phyloP scores from a whole-genome alignment of 1,284 basidiomycete genomes.

The Jaminaea rosea region DNA sequence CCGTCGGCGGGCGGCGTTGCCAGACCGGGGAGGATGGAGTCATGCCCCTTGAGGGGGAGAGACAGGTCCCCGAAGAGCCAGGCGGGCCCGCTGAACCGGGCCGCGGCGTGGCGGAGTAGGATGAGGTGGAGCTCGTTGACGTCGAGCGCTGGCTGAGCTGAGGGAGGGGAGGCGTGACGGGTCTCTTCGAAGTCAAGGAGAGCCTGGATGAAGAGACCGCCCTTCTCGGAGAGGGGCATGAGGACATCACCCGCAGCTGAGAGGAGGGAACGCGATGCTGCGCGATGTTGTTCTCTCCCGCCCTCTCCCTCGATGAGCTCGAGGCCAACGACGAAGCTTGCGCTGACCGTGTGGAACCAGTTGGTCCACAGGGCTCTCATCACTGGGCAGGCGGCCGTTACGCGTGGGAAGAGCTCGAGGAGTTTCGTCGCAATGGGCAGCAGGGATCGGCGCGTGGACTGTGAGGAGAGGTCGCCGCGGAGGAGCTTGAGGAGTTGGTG shows the following conservation, averaged over 20 bases:
- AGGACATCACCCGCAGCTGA: neutral
- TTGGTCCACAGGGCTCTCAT: neutral
- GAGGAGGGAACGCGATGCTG: neutral
- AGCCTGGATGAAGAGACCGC: neutral
- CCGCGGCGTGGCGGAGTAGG: neutral
- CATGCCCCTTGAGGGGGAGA: neutral
- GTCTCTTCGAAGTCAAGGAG: neutral
- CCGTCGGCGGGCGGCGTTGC: neutral
- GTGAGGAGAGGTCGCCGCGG: neutral
- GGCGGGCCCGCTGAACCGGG: neutral
- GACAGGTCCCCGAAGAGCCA: neutral
- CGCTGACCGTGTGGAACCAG: neutral
- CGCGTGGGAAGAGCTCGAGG: neutral
- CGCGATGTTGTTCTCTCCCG: neutral
- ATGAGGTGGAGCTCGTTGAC: neutral
- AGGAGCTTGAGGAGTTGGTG: neutral
- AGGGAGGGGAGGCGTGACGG: neutral
- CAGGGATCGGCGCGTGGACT: neutral
- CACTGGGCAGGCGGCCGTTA: neutral
- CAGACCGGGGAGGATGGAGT: neutral
- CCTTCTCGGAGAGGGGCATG: slow-evolving; percentile 1
- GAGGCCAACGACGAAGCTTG: neutral
- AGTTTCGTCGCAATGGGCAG: neutral
- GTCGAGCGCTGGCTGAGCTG: too few species aligned
- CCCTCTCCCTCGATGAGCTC: neutral